A percentile compares a stretch with the other conserved stretches of the same genome.
phyloP scores from a whole-genome alignment of 768 basidiomycete genomes.

The Lentinula raphanica region DNA sequence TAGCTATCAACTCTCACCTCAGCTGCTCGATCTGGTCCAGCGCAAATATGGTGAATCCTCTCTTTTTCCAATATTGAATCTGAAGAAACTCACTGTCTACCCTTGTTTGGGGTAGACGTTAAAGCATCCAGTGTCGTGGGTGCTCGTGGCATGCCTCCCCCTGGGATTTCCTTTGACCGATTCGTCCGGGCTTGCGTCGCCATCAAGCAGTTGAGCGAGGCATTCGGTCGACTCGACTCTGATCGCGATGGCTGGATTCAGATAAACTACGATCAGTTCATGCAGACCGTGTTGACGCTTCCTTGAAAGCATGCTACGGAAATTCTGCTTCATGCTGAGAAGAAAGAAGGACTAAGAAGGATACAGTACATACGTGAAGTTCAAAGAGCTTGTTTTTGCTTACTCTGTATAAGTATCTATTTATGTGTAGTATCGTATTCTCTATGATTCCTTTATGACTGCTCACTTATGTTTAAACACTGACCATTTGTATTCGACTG shows the following conservation, averaged over 20 bases:
- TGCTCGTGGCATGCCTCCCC: slow-evolving; percentile 25
- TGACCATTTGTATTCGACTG: too few species aligned
- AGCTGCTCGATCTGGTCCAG: slow-evolving; percentile 59
- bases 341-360: too few species aligned
- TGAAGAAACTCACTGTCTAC: slow-evolving; percentile 19
- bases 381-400: neutral
- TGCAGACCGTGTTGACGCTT: slow-evolving; percentile 60
- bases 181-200: slow-evolving; percentile 85
- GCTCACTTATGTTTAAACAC: neutral
- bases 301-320: slow-evolving; percentile 35
- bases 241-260: slow-evolving; percentile 69
- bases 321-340: too few species aligned
- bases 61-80: neutral
- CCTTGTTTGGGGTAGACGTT: slow-evolving; percentile 43
- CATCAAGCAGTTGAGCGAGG: slow-evolving; percentile 71
- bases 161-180: slow-evolving; percentile 79
- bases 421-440: neutral
- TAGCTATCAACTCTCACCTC: slow-evolving; percentile 66
- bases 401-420: neutral
- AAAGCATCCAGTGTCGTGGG: slow-evolving; percentile 43
- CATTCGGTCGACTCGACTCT: slow-evolving; percentile 61
- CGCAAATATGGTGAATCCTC: slow-evolving; percentile 67
- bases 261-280: slow-evolving; percentile 68
- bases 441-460: neutral
- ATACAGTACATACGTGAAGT: too few species aligned